Evolutionary conservation across 352 stramenopile genomes (phyloP), one percentile per base, ranked within the genome.

Genomic region (Globisporangium acanthophoron): DNA sequence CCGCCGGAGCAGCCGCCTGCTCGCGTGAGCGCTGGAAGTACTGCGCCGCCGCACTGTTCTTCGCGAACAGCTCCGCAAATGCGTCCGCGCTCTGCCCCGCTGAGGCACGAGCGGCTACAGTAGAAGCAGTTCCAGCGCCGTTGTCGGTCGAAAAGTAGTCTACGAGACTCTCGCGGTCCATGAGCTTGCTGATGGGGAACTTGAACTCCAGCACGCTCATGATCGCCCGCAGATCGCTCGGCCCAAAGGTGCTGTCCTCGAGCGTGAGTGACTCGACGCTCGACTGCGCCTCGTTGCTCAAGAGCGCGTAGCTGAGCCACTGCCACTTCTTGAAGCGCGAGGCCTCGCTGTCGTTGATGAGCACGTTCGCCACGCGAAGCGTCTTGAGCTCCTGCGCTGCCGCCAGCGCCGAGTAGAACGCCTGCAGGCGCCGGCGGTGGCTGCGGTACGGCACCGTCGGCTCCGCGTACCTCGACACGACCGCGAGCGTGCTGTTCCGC

Each of bases 281-380:
- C 16, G 48, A 20, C 5, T 5, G 13, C 15, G 48, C 4, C 12
- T 20, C 48, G 13, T 41, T 39, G 27, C 48, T 53, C 5, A 53
- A 24, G 16, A 53, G 27, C 13, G 48, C 48, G 48, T 53, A 53
- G 27, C 27, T 53, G 48, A 53, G 48, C 48, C 48, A 53, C 24
- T 20, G 48, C 48, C 48, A 53, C 27, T 41, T 53, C 13, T 43
- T 20, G 7, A 9, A 31, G 27, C 48, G 48, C 29, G 27, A 16
- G 48, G 16, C 12, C 18, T 39, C 48, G 5, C 21, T 24, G 15
- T 41, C 48, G 18, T 21, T 39, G 15, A 27, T 9, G 5, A 53
- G 33, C 15, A 53, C 16, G 27, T 41, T 41, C 2, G 12, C 7
- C 7, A 53, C 6, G 27, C 33, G 27, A 16, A 43, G 27, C 15